Percentiles rank a stretch among this genome's conserved stretches.
Evolutionary conservation across 148 eudicot genomes (phyloP).

Genomic region (Chenopodium formosanum): DNA sequence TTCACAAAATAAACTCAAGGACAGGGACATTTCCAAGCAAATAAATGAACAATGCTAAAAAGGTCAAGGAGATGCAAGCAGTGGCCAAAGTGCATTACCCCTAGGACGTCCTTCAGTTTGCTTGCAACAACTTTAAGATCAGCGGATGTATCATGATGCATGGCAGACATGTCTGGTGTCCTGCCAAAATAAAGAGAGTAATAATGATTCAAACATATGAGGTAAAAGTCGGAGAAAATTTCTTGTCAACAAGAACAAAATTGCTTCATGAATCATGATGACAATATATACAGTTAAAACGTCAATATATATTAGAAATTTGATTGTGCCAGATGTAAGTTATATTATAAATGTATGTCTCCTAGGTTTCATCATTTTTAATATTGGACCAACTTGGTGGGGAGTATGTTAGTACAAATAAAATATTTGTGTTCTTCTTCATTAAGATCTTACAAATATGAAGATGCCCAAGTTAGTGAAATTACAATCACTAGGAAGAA

Average conservation of each 20-base stretch:
- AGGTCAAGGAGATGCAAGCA: not conserved
- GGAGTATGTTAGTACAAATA: not conserved
- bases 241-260: no score
- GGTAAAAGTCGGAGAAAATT: not conserved
- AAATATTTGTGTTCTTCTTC: not conserved
- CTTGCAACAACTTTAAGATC: slow-evolving; percentile 76
- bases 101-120: slow-evolving; percentile 75
- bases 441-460: not conserved
- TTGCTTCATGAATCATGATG: not conserved
- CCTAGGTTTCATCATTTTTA: not conserved
- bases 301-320: not conserved
- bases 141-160: slow-evolving; percentile 84
- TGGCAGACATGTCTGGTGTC: slow-evolving; percentile 86
- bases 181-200: slow-evolving; percentile 38
- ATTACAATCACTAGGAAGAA: not conserved
- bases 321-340: not conserved
- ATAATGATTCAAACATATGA: not conserved
- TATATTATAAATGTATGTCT: not conserved
- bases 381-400: not conserved
- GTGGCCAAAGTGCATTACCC: slow-evolving; percentile 40
- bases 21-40: not conserved
- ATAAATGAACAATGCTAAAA: not conserved
- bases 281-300: no score
- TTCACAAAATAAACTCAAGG: slow-evolving; percentile 1
- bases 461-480: not conserved